phyloP scores from a whole-genome alignment of 805 yeast genomes.

The Hemisphaericaspora nanyangensis region DNA sequence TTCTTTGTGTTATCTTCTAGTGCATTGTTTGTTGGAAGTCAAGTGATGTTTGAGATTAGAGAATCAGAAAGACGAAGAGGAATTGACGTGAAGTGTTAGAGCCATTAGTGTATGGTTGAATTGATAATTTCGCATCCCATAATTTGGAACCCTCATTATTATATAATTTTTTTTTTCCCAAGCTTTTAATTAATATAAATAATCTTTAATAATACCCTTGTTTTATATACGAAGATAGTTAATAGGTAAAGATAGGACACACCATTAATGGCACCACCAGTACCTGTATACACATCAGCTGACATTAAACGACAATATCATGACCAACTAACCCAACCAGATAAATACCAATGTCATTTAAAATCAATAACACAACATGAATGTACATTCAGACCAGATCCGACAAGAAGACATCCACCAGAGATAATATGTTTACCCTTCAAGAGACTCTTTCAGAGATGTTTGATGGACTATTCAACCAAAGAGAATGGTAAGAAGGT shows the following conservation, averaged over 20 bases:
- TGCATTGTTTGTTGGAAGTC: constrained; percentile 78
- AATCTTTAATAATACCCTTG: background rate
- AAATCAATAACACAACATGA: constrained; percentile 37
- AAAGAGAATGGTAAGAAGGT: constrained; percentile 25
- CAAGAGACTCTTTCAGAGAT: constrained; percentile 38
- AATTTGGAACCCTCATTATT: too few relatives aligned
- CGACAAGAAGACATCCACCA: constrained; percentile 18
- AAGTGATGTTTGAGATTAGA: constrained; percentile 91
- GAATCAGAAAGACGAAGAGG: constrained; percentile 84
- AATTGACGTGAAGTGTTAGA: constrained; percentile 69
- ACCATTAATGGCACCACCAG: constrained; percentile 41
- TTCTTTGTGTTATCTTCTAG: constrained; percentile 59
- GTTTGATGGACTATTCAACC: constrained; percentile 23
- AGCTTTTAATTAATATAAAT: background rate
- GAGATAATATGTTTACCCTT: constrained; percentile 42
- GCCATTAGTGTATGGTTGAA: too few relatives aligned
- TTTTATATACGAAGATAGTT: background rate
- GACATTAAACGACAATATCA: constrained; percentile 26
- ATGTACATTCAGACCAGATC: constrained; percentile 33
- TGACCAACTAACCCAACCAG: constrained; percentile 25
- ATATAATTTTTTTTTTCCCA: too few relatives aligned
- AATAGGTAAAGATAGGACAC: background rate
- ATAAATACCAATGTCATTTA: constrained; percentile 29
- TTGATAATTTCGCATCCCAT: too few relatives aligned
- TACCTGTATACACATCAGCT: constrained; percentile 31